Evolutionary conservation across 345 rosid species (phyloP), one percentile per base, ranked within the genome.

Genomic region (Lepidium sativum): DNA sequence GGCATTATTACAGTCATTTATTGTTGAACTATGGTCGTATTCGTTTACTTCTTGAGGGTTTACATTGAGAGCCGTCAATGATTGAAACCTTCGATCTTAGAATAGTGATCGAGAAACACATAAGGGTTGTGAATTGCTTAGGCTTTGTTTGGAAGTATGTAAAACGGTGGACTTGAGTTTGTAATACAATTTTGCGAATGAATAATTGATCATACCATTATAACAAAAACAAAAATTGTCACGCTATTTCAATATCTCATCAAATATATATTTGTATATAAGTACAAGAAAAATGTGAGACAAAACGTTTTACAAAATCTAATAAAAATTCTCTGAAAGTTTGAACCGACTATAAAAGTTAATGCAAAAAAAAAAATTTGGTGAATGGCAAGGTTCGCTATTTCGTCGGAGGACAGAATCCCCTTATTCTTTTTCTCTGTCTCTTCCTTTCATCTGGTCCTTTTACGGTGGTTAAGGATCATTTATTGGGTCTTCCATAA

Each of bases 11-110:
- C 41, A 6, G 15, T 54, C 18, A 35, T 35, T 34, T 29, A 13
- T 32, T 33, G 44, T 48, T 47, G 33, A 45, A n/a, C 7, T 14
- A 8, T 38, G 34, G n/a, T 57, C 34, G 12, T 20, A 20, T 13
- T 55, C n/a, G 3, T 67, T 14, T 35, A 15, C 37, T 34, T 67
- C 10, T 43, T 13, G 38, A 23, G 48, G 17, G 25, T 21, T 54
- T 53, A 50, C 59, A 49, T 40, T 23, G 31, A 13, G 37, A 59
- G 54, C 73, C 67, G 73, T 59, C 73, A 45, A 4, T 40, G 14
- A 50, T 60, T 31, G 53, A 40, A 59, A 60, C 67, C 50, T 59
- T 50, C 29, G 53, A 34, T 41, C n/a, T 31, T 40, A 41, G 14
- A 59, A 17, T 57, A 33, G 50, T 47, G 40, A n/a, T 23, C 25